Evolutionary conservation across 1,284 basidiomycete species (phyloP).

Genomic region (Leccinum pachyderme): DNA sequence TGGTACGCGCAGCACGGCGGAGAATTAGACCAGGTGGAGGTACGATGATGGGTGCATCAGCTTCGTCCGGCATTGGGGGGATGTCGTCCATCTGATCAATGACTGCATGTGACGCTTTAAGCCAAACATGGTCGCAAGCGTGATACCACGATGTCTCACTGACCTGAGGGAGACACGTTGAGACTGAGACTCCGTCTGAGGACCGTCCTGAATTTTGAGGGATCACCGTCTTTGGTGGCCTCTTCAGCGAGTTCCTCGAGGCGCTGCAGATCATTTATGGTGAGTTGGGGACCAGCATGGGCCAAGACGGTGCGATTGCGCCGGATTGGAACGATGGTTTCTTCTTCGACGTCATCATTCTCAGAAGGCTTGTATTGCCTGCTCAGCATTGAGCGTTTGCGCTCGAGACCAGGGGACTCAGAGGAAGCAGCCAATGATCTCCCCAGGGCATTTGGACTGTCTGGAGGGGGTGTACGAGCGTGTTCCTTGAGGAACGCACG

Average conservation of each 20-base stretch:
- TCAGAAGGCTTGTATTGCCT: conserved; percentile 79
- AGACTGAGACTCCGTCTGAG: conserved; percentile 87
- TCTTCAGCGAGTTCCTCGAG: conserved; percentile 92
- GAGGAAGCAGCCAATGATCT: conserved; percentile 41
- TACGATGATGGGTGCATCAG: conserved; percentile 86
- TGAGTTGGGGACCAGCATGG: conserved; percentile 71
- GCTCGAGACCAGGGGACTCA: conserved; percentile 48
- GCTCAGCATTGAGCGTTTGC: conserved; percentile 88
- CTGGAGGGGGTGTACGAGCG: conserved; percentile 57
- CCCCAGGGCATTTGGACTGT: conserved; percentile 40
- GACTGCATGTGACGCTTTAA: conserved; percentile 39
- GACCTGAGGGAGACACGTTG: conserved; percentile 82
- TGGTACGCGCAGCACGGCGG: conserved; percentile 89
- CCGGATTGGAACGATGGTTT: conserved; percentile 64
- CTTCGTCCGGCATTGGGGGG: conserved; percentile 69
- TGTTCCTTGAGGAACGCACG: conserved; percentile 94
- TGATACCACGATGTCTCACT: conserved; percentile 36
- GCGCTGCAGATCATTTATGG: conserved; percentile 89
- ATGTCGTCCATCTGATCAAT: conserved; percentile 67
- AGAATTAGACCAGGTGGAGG: conserved; percentile 87
- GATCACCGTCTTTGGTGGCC: conserved; percentile 80
- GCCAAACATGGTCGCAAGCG: conserved; percentile 16
- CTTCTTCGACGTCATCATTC: conserved; percentile 72
- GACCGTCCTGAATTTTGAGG: conserved; percentile 77
- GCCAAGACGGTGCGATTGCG: conserved; percentile 65